Percentiles rank a stretch among this genome's conserved stretches.
These are phyloP conservation scores for Colletotrichum sansevieriae DNA, from an alignment of 2,329 filamentous ascomycete genomes.

Conservation along the genomic window DNA sequence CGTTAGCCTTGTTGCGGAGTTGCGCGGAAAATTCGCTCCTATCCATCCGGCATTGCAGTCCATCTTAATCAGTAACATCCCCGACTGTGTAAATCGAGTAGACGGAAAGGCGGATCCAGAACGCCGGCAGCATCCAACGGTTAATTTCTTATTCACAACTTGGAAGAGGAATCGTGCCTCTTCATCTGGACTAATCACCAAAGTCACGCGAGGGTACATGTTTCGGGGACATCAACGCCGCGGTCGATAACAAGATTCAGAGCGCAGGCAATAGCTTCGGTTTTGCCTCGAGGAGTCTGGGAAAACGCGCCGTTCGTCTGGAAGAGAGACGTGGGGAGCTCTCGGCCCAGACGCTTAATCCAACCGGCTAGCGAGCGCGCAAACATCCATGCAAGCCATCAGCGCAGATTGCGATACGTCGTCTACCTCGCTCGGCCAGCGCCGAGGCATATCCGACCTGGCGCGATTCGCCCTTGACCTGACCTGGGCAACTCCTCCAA, in stretches of 20 bases:
- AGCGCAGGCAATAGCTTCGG: neutral
- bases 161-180: too few relatives aligned
- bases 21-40: too few relatives aligned
- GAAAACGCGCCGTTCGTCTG: slow-evolving; percentile 33
- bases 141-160: too few relatives aligned
- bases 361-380: slow-evolving; percentile 43
- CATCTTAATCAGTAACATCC: neutral
- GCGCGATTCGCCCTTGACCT: slow-evolving; percentile 68
- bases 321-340: slow-evolving; percentile 34
- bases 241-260: slow-evolving; percentile 3
- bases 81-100: neutral
- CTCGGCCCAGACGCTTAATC: slow-evolving; percentile 42
- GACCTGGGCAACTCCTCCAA: slow-evolving; percentile 61
- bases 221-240: neutral
- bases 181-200: too few relatives aligned
- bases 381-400: slow-evolving; percentile 68
- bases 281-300: slow-evolving; percentile 25
- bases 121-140: too few relatives aligned
- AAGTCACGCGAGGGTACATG: slow-evolving; percentile 7
- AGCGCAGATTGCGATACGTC: slow-evolving; percentile 59
- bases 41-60: too few relatives aligned
- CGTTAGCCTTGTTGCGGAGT: neutral
- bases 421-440: slow-evolving; percentile 66
- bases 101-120: too few relatives aligned
- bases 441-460: slow-evolving; percentile 69